These are phyloP conservation scores for Solanum appendiculatum DNA, from an alignment of 257 asterid species.

Conservation along the genomic window DNA sequence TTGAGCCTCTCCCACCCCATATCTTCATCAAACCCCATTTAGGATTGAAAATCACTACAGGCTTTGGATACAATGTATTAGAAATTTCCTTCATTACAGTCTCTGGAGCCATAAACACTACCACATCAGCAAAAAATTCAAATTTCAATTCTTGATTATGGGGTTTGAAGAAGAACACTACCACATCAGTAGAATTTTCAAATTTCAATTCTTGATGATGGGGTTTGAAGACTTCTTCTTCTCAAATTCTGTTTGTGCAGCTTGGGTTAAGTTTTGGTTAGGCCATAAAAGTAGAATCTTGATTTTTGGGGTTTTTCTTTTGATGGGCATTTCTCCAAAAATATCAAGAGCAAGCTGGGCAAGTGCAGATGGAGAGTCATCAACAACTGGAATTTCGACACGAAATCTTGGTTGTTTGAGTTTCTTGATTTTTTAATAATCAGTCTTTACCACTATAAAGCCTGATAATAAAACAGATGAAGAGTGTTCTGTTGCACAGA, in stretches of 20 bases:
- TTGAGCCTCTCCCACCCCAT: too few species aligned
- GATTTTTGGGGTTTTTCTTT: conserved; percentile 43
- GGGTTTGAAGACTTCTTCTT: conserved; percentile 28
- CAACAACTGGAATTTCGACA: conserved; percentile 69
- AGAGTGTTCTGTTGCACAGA: too few species aligned
- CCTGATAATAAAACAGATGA: too few species aligned
- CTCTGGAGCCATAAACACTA: conserved; percentile 59
- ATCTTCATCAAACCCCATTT: conserved; percentile 81
- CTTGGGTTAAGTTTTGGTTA: conserved; percentile 20
- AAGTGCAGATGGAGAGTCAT: conserved; percentile 61
- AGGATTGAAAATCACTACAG: conserved; percentile 76
- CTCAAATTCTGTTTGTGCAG: conserved; percentile 41
- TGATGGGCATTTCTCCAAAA: conserved; percentile 50
- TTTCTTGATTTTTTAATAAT: conserved; percentile 78
- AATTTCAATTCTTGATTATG: too few species aligned
- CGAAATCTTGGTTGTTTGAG: conserved; percentile 74
- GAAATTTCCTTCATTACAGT: conserved; percentile 35
- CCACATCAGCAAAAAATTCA: too few species aligned
- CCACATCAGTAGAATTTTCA: conserved; percentile 62
- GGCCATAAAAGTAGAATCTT: conserved; percentile 66
- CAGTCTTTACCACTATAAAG: too few species aligned
- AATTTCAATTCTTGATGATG: conserved; percentile 21
- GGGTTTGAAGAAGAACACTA: too few species aligned
- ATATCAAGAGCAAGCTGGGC: conserved; percentile 56
- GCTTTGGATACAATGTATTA: conserved; percentile 50